A percentile compares a stretch with the other conserved stretches of the same genome.
Evolutionary conservation across 2,329 filamentous ascomycete species (phyloP).

Genomic region (Epichloe festucae): DNA sequence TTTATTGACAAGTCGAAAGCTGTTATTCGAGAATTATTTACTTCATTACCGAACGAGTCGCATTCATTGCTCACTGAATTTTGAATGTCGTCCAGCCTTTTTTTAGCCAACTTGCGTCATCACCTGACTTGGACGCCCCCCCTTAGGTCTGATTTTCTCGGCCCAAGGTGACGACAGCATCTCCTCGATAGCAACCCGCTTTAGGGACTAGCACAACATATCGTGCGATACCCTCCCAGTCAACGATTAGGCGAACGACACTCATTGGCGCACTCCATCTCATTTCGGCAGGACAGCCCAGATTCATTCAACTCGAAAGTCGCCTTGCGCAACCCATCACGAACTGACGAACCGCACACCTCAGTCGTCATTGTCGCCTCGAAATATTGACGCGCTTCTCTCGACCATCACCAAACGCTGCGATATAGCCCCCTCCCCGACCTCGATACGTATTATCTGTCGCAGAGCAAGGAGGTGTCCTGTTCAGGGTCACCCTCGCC

Average conservation of each 20-base stretch:
- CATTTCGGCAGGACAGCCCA: neutral
- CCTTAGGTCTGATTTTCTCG: neutral
- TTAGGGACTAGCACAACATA: neutral
- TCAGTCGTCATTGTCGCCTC: neutral
- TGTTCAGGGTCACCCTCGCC: conserved; percentile 21
- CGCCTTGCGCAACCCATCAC: neutral
- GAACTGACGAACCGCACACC: neutral
- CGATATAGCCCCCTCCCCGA: neutral
- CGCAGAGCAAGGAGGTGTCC: conserved; percentile 17
- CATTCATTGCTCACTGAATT: too few relatives aligned
- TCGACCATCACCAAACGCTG: neutral
- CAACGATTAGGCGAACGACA: neutral
- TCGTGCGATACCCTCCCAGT: neutral
- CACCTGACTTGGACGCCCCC: conserved; percentile 6
- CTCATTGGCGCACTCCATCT: neutral
- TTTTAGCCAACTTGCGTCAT: neutral
- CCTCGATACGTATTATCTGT: neutral
- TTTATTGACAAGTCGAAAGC: too few relatives aligned
- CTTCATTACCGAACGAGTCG: too few relatives aligned
- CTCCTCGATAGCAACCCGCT: neutral
- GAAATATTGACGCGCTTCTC: neutral
- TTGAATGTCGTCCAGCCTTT: too few relatives aligned
- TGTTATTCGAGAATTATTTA: too few relatives aligned
- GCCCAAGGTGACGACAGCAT: neutral
- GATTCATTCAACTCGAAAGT: neutral